These are phyloP conservation scores for Calonectria henricotiae DNA, from an alignment of 2,329 filamentous ascomycete genomes.

Conservation along the genomic window DNA sequence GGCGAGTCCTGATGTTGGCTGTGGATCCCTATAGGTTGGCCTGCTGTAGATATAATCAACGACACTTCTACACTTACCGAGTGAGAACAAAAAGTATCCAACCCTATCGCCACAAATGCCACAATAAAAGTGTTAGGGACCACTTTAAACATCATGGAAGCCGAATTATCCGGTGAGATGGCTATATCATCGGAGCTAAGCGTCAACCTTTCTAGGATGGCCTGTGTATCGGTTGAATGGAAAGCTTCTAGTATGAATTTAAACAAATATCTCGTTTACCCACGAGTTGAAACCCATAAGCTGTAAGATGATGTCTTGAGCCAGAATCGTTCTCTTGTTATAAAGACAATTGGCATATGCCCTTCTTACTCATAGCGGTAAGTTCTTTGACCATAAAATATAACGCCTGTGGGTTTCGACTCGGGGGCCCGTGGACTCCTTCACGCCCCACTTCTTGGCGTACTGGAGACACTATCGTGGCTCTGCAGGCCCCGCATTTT, in stretches of 20 bases:
- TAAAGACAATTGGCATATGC: neutral
- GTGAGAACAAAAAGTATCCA: neutral
- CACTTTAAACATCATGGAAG: neutral
- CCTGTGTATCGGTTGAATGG: neutral
- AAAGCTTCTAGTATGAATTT: neutral
- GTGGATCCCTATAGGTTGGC: neutral
- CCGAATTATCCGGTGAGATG: neutral
- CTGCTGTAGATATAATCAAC: neutral
- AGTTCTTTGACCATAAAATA: constrained; percentile 1
- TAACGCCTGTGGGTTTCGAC: neutral
- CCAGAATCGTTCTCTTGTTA: neutral
- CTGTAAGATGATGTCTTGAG: neutral
- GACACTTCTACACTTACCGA: neutral
- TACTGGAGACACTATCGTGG: neutral
- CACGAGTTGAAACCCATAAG: neutral
- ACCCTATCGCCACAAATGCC: neutral
- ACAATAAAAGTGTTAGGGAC: neutral
- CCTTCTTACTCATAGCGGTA: neutral
- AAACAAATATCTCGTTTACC: neutral
- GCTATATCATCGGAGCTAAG: too few species aligned
- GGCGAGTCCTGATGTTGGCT: neutral
- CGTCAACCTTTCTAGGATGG: neutral
- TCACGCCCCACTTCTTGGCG: neutral
- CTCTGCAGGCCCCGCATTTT: constrained; percentile 12
- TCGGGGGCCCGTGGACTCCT: neutral